Conservation (phyloP, 1,284 basidiomycete species). For the Boletus calvinii region DNA sequence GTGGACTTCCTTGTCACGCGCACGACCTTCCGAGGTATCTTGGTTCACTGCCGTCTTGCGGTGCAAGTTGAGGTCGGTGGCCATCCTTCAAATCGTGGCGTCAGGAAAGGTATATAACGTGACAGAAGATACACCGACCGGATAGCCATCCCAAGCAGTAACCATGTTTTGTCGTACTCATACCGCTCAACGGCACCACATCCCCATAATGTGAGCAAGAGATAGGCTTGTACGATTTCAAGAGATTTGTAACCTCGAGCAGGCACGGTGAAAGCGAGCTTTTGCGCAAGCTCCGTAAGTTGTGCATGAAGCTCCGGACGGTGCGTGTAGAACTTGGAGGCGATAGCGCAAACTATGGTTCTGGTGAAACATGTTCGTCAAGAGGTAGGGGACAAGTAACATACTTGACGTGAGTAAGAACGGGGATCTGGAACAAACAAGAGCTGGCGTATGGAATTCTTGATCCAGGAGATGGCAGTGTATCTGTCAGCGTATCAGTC, state of each 20-base stretch:
- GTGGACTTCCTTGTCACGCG: constrained; percentile 80
- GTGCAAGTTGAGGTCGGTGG: constrained; percentile 93
- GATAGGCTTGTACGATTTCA: constrained; percentile 91
- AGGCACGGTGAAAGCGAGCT: constrained; percentile 88
- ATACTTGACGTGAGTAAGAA: constrained; percentile 90
- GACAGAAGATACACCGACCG: constrained; percentile 43
- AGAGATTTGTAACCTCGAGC: constrained; percentile 91
- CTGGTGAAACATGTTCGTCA: constrained; percentile 8
- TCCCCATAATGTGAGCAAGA: constrained; percentile 81
- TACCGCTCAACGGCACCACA: constrained; percentile 91
- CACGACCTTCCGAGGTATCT: constrained; percentile 73
- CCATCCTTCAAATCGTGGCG: constrained; percentile 63
- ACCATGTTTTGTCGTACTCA: constrained; percentile 96
- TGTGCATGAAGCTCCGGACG: constrained; percentile 83
- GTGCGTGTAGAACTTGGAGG: constrained; percentile 85
- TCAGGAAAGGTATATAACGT: constrained; percentile 5
- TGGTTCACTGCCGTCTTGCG: constrained; percentile 76
- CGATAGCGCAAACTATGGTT: constrained; percentile 82
- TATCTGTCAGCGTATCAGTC: constrained; percentile 46
- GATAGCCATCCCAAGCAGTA: constrained; percentile 84
- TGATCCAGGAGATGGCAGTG: constrained; percentile 76
- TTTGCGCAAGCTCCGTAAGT: constrained; percentile 82
- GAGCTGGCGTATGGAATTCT: constrained; percentile 87
- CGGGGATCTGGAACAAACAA: constrained; percentile 89
- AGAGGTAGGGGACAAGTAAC: constrained; percentile 33